These are phyloP conservation scores for Pyricularia pennisetigena DNA, from an alignment of 2,329 filamentous ascomycete genomes.

Conservation along the genomic window DNA sequence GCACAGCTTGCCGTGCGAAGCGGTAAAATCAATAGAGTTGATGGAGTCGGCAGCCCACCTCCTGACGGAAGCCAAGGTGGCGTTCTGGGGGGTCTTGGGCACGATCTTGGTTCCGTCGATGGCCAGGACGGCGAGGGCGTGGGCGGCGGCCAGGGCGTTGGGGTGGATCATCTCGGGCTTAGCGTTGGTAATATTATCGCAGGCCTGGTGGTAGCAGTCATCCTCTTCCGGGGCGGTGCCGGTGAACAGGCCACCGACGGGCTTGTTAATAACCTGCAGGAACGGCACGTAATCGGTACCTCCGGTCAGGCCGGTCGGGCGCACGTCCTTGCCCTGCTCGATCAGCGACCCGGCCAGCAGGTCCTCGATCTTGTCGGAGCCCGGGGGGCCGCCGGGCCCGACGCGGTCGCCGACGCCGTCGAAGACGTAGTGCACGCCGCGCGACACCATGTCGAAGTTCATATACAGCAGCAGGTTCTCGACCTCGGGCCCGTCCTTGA, in stretches of 20 bases:
- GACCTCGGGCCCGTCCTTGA: conserved; percentile 31
- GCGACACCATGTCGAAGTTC: conserved; percentile 47
- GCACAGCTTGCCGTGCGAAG: conserved; percentile 2
- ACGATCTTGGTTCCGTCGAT: neutral
- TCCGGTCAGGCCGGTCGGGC: conserved; percentile 44
- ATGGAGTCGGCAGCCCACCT: neutral
- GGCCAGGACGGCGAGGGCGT: conserved; percentile 2
- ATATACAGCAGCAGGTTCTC: conserved; percentile 42
- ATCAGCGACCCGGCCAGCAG: conserved; percentile 25
- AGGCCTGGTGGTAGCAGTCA: conserved; percentile 33
- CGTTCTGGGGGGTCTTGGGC: conserved; percentile 3
- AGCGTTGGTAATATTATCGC: conserved; percentile 22
- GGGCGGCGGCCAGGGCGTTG: conserved; percentile 3
- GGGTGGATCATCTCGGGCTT: conserved; percentile 2
- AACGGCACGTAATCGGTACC: conserved; percentile 57
- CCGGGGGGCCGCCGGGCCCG: conserved; percentile 41
- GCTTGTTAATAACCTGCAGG: conserved; percentile 47
- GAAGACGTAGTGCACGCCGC: conserved; percentile 43
- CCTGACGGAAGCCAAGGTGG: neutral
- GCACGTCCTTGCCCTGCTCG: conserved; percentile 38
- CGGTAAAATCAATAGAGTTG: neutral
- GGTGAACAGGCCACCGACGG: conserved; percentile 59
- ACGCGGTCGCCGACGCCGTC: conserved; percentile 52
- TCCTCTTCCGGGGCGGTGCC: conserved; percentile 39
- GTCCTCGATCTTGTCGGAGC: conserved; percentile 40